Evolutionary conservation across 371 early-diverging fungal genomes (phyloP).

Genomic region (Zopfochytrium polystomum): DNA sequence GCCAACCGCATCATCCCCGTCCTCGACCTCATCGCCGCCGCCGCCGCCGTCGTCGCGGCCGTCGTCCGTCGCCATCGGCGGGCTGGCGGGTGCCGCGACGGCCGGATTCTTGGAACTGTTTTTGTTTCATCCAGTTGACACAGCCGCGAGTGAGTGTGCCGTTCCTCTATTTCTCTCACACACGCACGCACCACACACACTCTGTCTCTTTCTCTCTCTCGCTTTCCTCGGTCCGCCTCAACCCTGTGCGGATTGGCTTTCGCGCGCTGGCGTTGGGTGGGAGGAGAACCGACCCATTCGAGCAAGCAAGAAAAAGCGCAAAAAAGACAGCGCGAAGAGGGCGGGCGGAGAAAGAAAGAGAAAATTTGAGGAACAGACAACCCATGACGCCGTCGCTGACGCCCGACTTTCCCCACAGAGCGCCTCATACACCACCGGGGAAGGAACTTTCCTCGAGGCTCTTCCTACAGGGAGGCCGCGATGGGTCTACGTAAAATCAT

Average conservation of each 20-base stretch:
- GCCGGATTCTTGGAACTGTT: conserved; percentile 87
- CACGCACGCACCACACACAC: background rate
- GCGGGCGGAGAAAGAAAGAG: too few relatives aligned
- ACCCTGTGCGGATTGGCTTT: too few relatives aligned
- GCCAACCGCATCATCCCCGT: too few relatives aligned
- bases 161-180: background rate
- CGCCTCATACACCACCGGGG: conserved; percentile 83
- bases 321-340: too few relatives aligned
- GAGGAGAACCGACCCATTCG: too few relatives aligned
- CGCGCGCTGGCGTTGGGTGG: too few relatives aligned
- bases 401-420: conserved; percentile 35
- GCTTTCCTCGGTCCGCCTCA: background rate
- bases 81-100: conserved; percentile 76
- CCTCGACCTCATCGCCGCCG: too few relatives aligned
- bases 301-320: too few relatives aligned
- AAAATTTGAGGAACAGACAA: too few relatives aligned
- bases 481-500: conserved; percentile 18
- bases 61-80: conserved; percentile 26
- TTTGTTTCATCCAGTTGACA: conserved; percentile 93
- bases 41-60: too few relatives aligned
- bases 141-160: conserved; percentile 69
- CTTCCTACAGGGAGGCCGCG: conserved; percentile 1
- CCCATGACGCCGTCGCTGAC: too few relatives aligned
- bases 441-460: conserved; percentile 9
- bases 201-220: background rate